Evolutionary conservation across 1,139 yeast species (phyloP), one percentile per base, ranked within the genome.

Genomic region (Hyphopichia fennica): DNA sequence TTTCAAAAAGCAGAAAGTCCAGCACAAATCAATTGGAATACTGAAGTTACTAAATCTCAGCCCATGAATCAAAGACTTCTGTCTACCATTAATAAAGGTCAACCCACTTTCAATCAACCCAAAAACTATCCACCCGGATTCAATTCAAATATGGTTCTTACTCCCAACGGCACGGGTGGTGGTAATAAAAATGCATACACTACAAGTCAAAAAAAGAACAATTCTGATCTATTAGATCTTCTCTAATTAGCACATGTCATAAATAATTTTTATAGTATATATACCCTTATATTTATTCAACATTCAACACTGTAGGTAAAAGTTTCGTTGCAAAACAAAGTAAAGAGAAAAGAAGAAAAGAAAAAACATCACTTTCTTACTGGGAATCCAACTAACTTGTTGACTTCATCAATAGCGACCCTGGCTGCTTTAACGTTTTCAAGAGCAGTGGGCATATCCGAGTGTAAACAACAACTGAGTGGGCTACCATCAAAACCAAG

Each of bases 381-480:
- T 4, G 35, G 16, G 16, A 18, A 33, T 3, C 35, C 35, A 3
- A 11, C 4, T 19, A 37, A 36, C 20, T 41, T 33, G 41, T 65
- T 65, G 7, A 63, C 39, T 25, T 44, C 45, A 42, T 64, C 65
- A 35, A 65, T 48, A 0, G 69, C 70, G 38, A 50, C 51, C 44
- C 65, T 51, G 2, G 69, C 63, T 10, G 46, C 50, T 37, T 51
- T 52, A 15, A 64, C 55, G 44, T 66, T 66, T 3, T 54, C 69
- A 32, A 66, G 42, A 4, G 71, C 70, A 9, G 58, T 55, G 1
- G 72, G 69, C 67, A 67, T 58, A 49, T 67, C 72, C 15, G 70
- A 64, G 42, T 67, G 72, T 27, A 67, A 47, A 47, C 72, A 67
- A 14, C 65, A 54, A 40, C 59, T 51, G 22, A 63, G 59, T 2